A percentile compares a stretch with the other conserved stretches of the same genome.
Conservation (phyloP, 2,329 filamentous ascomycete species). For the Fusarium nygamai region DNA sequence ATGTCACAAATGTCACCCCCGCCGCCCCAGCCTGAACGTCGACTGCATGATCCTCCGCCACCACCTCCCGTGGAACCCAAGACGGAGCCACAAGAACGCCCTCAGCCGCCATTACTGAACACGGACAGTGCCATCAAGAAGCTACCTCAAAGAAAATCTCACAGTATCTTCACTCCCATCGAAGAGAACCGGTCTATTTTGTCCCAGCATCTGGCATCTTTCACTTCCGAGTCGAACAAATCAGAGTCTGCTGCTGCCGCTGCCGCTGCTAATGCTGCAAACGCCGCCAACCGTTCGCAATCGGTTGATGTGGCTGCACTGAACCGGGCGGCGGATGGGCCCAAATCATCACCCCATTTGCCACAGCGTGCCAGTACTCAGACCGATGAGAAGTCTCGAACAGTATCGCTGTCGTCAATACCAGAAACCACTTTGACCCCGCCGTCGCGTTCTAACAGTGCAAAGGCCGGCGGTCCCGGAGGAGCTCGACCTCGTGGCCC, state of each 20-base stretch:
- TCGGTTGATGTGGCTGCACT: constrained; percentile 71
- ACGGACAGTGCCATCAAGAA: constrained; percentile 66
- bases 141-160: constrained; percentile 79
- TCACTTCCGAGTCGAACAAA: constrained; percentile 63
- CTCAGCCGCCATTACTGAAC: constrained; percentile 59
- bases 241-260: constrained; percentile 48
- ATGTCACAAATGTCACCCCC: constrained; percentile 63
- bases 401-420: constrained; percentile 67
- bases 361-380: constrained; percentile 62
- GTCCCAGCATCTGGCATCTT: constrained; percentile 81
- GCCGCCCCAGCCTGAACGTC: constrained; percentile 59
- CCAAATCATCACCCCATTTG: constrained; percentile 68
- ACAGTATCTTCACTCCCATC: constrained; percentile 97
- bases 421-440: constrained; percentile 74
- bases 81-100: constrained; percentile 59
- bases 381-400: constrained; percentile 56
- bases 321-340: constrained; percentile 57
- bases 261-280: constrained; percentile 40
- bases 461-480: constrained; percentile 64
- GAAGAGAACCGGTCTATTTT: constrained; percentile 91
- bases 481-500: constrained; percentile 80
- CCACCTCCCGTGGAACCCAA: constrained; percentile 62
- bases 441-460: constrained; percentile 81
- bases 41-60: constrained; percentile 61
- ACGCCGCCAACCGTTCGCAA: constrained; percentile 62